Evolutionary conservation across 345 rosid species (phyloP).

Genomic region (Alliaria petiolata): DNA sequence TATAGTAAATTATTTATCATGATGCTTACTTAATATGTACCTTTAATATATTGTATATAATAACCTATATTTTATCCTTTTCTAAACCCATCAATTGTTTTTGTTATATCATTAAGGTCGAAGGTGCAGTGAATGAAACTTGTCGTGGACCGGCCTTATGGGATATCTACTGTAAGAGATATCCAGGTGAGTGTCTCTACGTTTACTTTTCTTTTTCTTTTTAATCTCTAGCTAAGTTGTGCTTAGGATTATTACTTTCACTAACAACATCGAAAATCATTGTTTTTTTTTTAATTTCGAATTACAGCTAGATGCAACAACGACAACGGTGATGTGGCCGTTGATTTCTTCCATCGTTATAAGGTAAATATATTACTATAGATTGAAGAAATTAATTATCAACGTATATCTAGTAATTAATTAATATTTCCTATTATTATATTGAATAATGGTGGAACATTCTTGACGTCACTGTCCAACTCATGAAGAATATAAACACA

Average conservation of each 20-base stretch:
- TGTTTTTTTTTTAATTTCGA: background rate
- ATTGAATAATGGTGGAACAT: too few relatives aligned
- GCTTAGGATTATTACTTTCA: background rate
- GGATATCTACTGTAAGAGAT: constrained; percentile 31
- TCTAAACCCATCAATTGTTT: background rate
- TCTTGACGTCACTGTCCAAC: too few relatives aligned
- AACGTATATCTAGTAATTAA: background rate
- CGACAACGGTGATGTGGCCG: constrained; percentile 29
- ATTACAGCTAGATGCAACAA: constrained; percentile 7
- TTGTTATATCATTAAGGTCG: constrained; percentile 15
- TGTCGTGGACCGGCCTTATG: constrained; percentile 34
- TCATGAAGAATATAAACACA: too few relatives aligned
- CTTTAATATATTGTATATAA: too few relatives aligned
- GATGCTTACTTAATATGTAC: too few relatives aligned
- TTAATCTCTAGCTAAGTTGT: too few relatives aligned
- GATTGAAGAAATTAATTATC: background rate
- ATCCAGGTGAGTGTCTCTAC: constrained; percentile 13
- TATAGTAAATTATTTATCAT: too few relatives aligned
- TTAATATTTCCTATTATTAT: background rate
- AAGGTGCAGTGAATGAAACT: constrained; percentile 25
- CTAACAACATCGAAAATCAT: background rate
- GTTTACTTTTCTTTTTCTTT: background rate
- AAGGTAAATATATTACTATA: constrained; percentile 27
- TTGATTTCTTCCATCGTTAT: constrained; percentile 41
- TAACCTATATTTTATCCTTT: background rate